phyloP scores from a whole-genome alignment of 345 rosid genomes.

The Noccaea bulbosa region DNA sequence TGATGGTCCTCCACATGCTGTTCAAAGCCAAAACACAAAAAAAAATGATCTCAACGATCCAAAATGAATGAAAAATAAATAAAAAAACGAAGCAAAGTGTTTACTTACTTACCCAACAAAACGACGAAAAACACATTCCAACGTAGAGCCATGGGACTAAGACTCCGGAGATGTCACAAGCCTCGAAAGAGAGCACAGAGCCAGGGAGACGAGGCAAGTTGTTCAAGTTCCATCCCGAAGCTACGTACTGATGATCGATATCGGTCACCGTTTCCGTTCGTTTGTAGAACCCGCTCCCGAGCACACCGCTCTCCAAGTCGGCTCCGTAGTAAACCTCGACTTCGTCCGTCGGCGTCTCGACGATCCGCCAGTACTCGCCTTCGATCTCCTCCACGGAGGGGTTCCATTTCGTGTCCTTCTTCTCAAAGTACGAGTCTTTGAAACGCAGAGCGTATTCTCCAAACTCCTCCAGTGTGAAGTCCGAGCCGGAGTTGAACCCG shows the following conservation, averaged over 20 bases:
- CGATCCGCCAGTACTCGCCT: constrained; percentile 97
- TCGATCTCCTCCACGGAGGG: constrained; percentile 82
- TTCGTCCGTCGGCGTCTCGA: constrained; percentile 88
- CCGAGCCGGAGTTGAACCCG: constrained; percentile 87
- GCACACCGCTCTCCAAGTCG: constrained; percentile 84
- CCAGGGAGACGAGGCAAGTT: constrained; percentile 93
- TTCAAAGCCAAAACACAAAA: neutral
- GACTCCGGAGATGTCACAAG: constrained; percentile 92
- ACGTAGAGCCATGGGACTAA: constrained; percentile 95
- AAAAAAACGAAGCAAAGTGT: neutral
- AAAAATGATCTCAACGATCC: neutral
- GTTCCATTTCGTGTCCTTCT: constrained; percentile 49
- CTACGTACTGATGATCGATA: constrained; percentile 58
- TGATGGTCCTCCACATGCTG: constrained; percentile 99
- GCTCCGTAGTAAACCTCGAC: constrained; percentile 99
- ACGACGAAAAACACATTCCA: constrained; percentile 97
- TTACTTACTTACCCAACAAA: constrained; percentile 83
- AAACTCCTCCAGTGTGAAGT: constrained; percentile 78
- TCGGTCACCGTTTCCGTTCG: constrained; percentile 45
- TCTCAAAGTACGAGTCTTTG: constrained; percentile 68
- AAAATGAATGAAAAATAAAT: too few relatives aligned
- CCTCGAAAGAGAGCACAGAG: constrained; percentile 88
- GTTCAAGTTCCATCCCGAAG: constrained; percentile 92
- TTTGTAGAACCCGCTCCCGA: constrained; percentile 94
- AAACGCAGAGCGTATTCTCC: constrained; percentile 66